These are phyloP conservation scores for Cryptosporidium ubiquitum DNA, from an alignment of 169 alveolate species.

Conservation along the genomic window DNA sequence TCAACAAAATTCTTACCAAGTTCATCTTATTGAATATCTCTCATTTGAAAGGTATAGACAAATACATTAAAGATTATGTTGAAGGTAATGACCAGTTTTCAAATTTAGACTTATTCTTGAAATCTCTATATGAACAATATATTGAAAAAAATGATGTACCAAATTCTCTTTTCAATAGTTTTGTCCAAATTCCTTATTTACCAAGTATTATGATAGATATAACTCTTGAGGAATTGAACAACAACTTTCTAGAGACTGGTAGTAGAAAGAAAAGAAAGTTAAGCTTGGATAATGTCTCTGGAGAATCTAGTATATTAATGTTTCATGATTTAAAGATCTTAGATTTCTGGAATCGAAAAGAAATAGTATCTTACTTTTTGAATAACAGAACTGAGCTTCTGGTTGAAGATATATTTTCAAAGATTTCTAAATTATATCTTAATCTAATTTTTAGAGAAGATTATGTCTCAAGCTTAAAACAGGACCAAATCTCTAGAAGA, in stretches of 20 bases:
- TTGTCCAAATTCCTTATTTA: constrained; percentile 21
- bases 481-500: not conserved
- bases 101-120: not conserved
- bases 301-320: not conserved
- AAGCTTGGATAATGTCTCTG: not conserved
- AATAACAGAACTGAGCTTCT: not conserved
- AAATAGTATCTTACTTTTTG: not conserved
- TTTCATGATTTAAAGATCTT: not conserved
- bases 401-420: not conserved
- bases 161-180: constrained; percentile 5
- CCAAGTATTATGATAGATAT: not conserved
- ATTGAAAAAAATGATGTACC: not conserved
- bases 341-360: constrained; percentile 23
- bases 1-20: constrained; percentile 1
- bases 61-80: not conserved
- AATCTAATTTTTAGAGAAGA: not conserved
- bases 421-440: not conserved
- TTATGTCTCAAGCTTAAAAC: not conserved
- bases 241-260: not conserved
- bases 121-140: not conserved
- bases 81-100: not conserved
- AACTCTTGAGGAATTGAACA: not conserved
- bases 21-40: constrained; percentile 5
- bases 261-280: constrained; percentile 7
- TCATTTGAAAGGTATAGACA: not conserved